A percentile compares a stretch with the other conserved stretches of the same genome.
These are phyloP conservation scores for Fraxinus platypoda DNA, from an alignment of 305 asterid genomes.

Conservation along the genomic window DNA sequence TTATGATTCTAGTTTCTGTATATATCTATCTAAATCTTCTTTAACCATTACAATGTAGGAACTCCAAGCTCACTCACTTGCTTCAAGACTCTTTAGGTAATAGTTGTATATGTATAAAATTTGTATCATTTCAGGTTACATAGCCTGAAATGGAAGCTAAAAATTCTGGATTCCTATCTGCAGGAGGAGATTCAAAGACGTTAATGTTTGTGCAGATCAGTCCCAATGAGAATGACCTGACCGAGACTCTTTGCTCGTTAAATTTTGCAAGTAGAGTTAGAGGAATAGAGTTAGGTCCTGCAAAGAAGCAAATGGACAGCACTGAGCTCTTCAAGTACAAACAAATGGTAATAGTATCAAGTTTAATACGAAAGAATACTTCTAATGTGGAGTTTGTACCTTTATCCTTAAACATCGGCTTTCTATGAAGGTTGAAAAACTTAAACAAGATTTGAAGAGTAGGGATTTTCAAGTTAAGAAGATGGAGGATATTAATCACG, in stretches of 20 bases:
- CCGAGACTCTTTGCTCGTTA: conserved; percentile 90
- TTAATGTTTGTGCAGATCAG: conserved; percentile 97
- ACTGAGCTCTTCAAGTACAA: conserved; percentile 73
- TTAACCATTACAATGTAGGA: conserved; percentile 47
- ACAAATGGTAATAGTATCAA: conserved; percentile 57
- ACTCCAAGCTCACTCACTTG: conserved; percentile 96
- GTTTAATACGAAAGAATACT: neutral
- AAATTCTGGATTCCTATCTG: conserved; percentile 13
- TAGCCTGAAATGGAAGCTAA: neutral
- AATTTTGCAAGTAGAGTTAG: conserved; percentile 95
- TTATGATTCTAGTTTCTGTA: neutral
- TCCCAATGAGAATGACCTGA: conserved; percentile 78
- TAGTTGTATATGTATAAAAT: neutral
- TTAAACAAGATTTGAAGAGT: conserved; percentile 71
- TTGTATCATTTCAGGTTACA: neutral
- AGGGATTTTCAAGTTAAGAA: conserved; percentile 72
- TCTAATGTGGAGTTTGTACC: neutral
- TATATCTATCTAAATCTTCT: conserved; percentile 9
- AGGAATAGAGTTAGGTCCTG: conserved; percentile 93
- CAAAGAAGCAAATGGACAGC: conserved; percentile 87
- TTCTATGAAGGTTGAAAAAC: conserved; percentile 64
- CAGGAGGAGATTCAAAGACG: conserved; percentile 97
- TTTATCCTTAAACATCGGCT: neutral
- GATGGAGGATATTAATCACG: conserved; percentile 85
- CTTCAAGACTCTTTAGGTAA: conserved; percentile 98